Evolutionary conservation across 2,329 filamentous ascomycete species (phyloP).

Genomic region (Penicillium sp.): DNA sequence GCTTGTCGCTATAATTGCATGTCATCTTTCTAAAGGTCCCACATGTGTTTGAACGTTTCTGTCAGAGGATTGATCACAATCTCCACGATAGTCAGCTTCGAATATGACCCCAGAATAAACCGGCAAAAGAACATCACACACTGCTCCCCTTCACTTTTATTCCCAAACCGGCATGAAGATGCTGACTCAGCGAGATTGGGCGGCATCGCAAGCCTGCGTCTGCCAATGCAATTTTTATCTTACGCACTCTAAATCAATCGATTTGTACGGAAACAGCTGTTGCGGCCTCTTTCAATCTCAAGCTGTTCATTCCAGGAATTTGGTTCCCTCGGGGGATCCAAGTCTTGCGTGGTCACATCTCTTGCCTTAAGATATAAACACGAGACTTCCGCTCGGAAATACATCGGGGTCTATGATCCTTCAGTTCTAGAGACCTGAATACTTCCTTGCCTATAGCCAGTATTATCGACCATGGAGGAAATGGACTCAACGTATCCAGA

Average conservation of each 20-base stretch:
- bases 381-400: not conserved
- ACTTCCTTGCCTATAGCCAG: not conserved
- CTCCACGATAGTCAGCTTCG: too few relatives aligned
- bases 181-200: not conserved
- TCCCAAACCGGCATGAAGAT: not conserved
- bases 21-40: not conserved
- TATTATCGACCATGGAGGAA: conserved; percentile 8
- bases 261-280: not conserved
- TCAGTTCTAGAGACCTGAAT: not conserved
- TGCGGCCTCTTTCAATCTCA: not conserved
- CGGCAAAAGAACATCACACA: not conserved
- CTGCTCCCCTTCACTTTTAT: not conserved
- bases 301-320: not conserved
- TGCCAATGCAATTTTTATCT: not conserved
- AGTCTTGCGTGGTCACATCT: not conserved
- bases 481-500: conserved; percentile 18
- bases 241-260: not conserved
- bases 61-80: too few relatives aligned
- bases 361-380: not conserved
- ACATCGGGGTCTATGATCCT: not conserved
- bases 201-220: not conserved
- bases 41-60: too few relatives aligned
- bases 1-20: not conserved
- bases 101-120: not conserved
- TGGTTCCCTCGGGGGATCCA: too few relatives aligned